phyloP scores from a whole-genome alignment of 2,329 filamentous ascomycete genomes.

The Periconia sp. region DNA sequence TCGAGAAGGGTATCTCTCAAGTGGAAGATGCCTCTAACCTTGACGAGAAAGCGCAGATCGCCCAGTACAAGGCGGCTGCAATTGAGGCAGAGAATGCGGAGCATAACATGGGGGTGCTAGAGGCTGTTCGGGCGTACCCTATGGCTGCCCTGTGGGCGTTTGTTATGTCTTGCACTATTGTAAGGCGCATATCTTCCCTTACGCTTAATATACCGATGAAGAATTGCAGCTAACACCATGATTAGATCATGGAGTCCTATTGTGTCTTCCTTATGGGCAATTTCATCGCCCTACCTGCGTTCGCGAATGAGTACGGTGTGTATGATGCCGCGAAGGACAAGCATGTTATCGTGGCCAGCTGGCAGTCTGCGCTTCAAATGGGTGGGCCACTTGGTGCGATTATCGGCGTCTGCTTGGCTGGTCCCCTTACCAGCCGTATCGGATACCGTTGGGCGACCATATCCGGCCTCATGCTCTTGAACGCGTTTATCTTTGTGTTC shows the following conservation, averaged over 20 bases:
- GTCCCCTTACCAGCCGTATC: constrained; percentile 64
- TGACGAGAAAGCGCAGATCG: constrained; percentile 47
- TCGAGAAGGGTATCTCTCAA: constrained; percentile 29
- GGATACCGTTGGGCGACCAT: constrained; percentile 67
- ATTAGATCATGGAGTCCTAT: constrained; percentile 70
- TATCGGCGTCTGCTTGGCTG: constrained; percentile 65
- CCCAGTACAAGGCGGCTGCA: constrained; percentile 59
- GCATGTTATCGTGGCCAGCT: constrained; percentile 57
- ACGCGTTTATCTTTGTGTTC: constrained; percentile 65
- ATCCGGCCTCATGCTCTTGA: constrained; percentile 61
- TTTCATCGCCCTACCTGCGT: constrained; percentile 61
- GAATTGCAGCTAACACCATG: constrained; percentile 16
- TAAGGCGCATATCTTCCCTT: constrained; percentile 35
- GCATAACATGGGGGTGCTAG: constrained; percentile 56
- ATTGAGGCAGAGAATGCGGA: constrained; percentile 64
- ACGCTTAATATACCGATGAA: constrained; percentile 11
- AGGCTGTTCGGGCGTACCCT: constrained; percentile 60
- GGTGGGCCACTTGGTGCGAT: constrained; percentile 65
- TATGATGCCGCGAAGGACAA: constrained; percentile 21
- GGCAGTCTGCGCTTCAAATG: constrained; percentile 65
- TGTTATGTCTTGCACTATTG: constrained; percentile 63
- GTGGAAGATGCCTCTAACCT: constrained; percentile 25
- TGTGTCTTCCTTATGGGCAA: constrained; percentile 66
- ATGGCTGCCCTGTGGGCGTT: constrained; percentile 63
- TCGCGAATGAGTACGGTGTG: constrained; percentile 57